phyloP scores from a whole-genome alignment of 1,284 basidiomycete genomes.

The Cystobasidium slooffiae region DNA sequence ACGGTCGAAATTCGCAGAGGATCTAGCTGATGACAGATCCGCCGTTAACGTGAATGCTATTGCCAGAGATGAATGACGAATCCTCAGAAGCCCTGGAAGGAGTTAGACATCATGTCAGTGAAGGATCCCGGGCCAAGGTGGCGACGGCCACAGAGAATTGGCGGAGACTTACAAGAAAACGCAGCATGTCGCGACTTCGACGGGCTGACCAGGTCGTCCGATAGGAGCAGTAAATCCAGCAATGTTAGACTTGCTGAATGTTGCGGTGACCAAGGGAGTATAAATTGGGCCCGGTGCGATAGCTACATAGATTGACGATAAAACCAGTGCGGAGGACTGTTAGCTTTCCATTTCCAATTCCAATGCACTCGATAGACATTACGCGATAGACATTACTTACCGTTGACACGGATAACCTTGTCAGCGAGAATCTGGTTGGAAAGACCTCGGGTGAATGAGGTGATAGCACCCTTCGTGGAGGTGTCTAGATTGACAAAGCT shows the following conservation, averaged over 20 bases:
- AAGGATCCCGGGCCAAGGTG: not conserved
- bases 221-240: conserved; percentile 52
- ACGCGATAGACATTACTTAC: no score
- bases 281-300: conserved; percentile 64
- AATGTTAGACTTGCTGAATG: conserved; percentile 37
- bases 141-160: not conserved
- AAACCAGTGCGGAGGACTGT: conserved; percentile 7
- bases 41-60: conserved; percentile 58
- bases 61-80: conserved; percentile 63
- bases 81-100: conserved; percentile 48
- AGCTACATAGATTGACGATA: conserved; percentile 52
- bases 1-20: not conserved
- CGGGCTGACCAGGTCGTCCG: conserved; percentile 64
- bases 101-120: not conserved
- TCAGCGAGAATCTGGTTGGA: conserved; percentile 65
- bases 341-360: conserved; percentile 14
- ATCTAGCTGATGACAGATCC: conserved; percentile 47
- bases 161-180: conserved; percentile 59
- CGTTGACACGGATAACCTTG: conserved; percentile 63
- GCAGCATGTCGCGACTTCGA: conserved; percentile 64
- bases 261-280: conserved; percentile 62
- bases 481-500: conserved; percentile 55
- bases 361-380: conserved; percentile 50
- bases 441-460: conserved; percentile 61
- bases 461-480: conserved; percentile 63